Evolutionary conservation across 441 rosid species (phyloP).

Genomic region (Flueggea neowawraea): DNA sequence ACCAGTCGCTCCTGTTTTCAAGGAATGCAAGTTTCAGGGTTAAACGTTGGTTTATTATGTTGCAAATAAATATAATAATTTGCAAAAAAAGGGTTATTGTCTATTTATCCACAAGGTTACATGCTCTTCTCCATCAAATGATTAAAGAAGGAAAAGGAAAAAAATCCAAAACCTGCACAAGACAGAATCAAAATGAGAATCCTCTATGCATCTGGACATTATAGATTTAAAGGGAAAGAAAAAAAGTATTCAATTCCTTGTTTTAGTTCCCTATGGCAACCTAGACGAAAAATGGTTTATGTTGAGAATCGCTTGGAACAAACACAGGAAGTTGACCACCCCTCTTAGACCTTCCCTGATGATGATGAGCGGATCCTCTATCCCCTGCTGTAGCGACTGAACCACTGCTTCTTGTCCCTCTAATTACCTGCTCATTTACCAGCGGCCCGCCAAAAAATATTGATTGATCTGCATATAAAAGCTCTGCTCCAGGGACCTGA

Average conservation of each 20-base stretch:
- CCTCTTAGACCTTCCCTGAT: constrained; percentile 66
- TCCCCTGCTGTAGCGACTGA: constrained; percentile 24
- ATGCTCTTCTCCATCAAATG: too few species aligned
- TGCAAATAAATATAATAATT: too few species aligned
- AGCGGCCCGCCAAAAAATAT: constrained; percentile 70
- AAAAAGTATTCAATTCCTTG: constrained; percentile 8
- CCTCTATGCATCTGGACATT: background rate
- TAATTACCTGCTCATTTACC: constrained; percentile 37
- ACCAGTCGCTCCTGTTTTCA: too few species aligned
- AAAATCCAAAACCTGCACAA: too few species aligned
- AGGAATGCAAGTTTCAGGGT: too few species aligned
- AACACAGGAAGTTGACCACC: constrained; percentile 87
- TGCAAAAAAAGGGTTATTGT: too few species aligned
- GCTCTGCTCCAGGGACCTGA: constrained; percentile 48
- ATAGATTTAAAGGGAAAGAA: background rate
- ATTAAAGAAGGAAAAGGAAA: too few species aligned
- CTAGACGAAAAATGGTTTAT: constrained; percentile 41
- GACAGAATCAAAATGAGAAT: too few species aligned
- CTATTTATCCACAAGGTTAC: too few species aligned
- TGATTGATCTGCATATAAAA: constrained; percentile 50
- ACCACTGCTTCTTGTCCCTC: constrained; percentile 34
- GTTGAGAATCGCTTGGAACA: constrained; percentile 72
- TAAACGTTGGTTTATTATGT: too few species aligned
- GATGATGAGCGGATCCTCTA: constrained; percentile 50
- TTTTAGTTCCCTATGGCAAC: constrained; percentile 29